Percentiles rank a stretch among this genome's conserved stretches.
These are phyloP conservation scores for Inosperma sp. DNA, from an alignment of 768 basidiomycete species.

Conservation along the genomic window DNA sequence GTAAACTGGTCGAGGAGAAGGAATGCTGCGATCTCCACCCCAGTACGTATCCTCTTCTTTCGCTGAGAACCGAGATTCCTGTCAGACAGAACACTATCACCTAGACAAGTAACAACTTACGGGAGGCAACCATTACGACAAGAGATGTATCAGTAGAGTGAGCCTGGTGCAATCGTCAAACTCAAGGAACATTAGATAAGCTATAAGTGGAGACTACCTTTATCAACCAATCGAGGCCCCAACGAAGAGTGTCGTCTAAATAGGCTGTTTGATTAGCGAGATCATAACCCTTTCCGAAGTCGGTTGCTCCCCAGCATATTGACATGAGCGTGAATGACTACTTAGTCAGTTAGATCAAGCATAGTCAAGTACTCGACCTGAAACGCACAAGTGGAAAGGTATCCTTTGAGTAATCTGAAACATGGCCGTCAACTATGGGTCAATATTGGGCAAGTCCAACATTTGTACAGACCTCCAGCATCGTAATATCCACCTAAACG, in stretches of 20 bases:
- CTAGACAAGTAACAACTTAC: conserved; percentile 30
- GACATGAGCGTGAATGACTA: conserved; percentile 83
- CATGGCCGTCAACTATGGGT: conserved; percentile 4
- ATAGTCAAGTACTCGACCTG: too few relatives aligned
- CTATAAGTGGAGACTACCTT: conserved; percentile 47
- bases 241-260: conserved; percentile 86
- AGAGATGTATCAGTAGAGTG: conserved; percentile 71
- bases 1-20: conserved; percentile 67
- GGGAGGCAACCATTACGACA: conserved; percentile 70
- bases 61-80: conserved; percentile 30
- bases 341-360: too few relatives aligned
- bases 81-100: not conserved
- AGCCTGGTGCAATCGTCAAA: conserved; percentile 45
- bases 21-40: conserved; percentile 82
- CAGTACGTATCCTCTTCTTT: conserved; percentile 75
- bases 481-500: conserved; percentile 74
- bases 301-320: conserved; percentile 85
- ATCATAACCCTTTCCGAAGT: conserved; percentile 83
- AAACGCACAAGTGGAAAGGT: conserved; percentile 80
- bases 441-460: not conserved
- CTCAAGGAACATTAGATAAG: not conserved
- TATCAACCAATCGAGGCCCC: conserved; percentile 90
- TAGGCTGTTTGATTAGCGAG: conserved; percentile 83
- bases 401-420: conserved; percentile 79
- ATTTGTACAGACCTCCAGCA: conserved; percentile 64